Conservation (phyloP, 257 asterid species). For the Dorcoceras hygrometricum region DNA sequence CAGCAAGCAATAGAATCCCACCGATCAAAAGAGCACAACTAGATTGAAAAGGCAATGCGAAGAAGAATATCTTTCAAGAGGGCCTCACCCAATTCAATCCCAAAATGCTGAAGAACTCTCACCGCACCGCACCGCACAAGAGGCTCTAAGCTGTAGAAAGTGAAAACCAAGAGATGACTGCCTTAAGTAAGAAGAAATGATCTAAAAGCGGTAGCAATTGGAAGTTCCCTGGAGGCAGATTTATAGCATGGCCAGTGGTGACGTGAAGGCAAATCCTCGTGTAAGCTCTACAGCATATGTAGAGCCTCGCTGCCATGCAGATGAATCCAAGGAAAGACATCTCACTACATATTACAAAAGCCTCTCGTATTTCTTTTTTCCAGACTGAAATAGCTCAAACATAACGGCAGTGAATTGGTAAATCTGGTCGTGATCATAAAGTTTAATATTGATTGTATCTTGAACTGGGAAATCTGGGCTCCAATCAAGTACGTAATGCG, state of each 20-base stretch:
- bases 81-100: slow-evolving; percentile 37
- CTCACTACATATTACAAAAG: neutral
- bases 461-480: no score
- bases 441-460: no score
- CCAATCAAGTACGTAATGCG: no score
- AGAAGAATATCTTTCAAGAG: slow-evolving; percentile 14
- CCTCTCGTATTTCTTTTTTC: slow-evolving; percentile 6
- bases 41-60: slow-evolving; percentile 20
- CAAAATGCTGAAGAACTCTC: slow-evolving; percentile 20
- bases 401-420: neutral
- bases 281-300: slow-evolving; percentile 43
- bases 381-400: neutral
- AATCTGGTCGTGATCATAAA: no score
- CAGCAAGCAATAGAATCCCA: neutral
- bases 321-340: slow-evolving; percentile 35
- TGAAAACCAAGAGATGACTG: slow-evolving; percentile 23
- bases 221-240: slow-evolving; percentile 45
- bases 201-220: slow-evolving; percentile 14
- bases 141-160: slow-evolving; percentile 13
- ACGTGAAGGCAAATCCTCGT: slow-evolving; percentile 46
- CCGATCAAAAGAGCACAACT: slow-evolving; percentile 13
- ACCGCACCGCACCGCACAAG: neutral
- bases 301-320: slow-evolving; percentile 59
- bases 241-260: slow-evolving; percentile 2
- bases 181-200: neutral